Base-by-base conservation (phyloP, 2,329 filamentous ascomycete genomes). In the Ilyonectria robusta region DNA sequence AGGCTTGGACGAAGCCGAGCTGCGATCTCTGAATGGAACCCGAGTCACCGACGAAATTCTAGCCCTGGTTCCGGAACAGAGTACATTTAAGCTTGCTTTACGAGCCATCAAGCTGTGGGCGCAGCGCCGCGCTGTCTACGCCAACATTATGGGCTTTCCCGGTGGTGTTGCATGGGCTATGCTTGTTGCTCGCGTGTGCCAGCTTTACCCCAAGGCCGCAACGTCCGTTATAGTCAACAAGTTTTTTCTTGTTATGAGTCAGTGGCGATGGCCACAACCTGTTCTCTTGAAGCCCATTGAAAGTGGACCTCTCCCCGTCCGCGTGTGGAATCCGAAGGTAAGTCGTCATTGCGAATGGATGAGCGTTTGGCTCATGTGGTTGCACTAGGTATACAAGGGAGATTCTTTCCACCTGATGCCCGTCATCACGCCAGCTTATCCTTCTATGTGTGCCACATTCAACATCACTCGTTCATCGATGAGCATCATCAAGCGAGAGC, bases 101-200 rank as follows among this genome's bases (percentile, higher is more conserved):
- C 90, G 96, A 57, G 95, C 94, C 15, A 93, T 99, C 84, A 99
- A 99, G 82, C 87, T 99, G 8, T 99, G 96, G 96, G 95, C 96
- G 10, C 94, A 97, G 78, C 90, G 92, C 58, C 93, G 95, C 68
- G 96, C 93, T 26, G 94, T 98, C 54, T 98, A 98, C 78, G 94
- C 94, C 70, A 98, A 98, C 76, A 95, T 98, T 70, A 94, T 97
- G 81, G 96, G 96, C 29, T 99, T 96, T 73, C 96, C 96, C 2
- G 96, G 96, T 74, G 96, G 96, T 82, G 95, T 99, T 46, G 96
- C 96, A 6, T 99, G 95, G 94, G 96, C 95, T 13, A 98, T 99
- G 93, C 88, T 99, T 77, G 95, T 98, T 31, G 96, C 96, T 58
- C 89, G 96, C 70, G 93, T 98, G 47, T 98, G 96, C 80, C 96